A percentile compares a stretch with the other conserved stretches of the same genome.
Conservation (phyloP, 768 basidiomycete genomes). For the Galerina sulciceps region DNA sequence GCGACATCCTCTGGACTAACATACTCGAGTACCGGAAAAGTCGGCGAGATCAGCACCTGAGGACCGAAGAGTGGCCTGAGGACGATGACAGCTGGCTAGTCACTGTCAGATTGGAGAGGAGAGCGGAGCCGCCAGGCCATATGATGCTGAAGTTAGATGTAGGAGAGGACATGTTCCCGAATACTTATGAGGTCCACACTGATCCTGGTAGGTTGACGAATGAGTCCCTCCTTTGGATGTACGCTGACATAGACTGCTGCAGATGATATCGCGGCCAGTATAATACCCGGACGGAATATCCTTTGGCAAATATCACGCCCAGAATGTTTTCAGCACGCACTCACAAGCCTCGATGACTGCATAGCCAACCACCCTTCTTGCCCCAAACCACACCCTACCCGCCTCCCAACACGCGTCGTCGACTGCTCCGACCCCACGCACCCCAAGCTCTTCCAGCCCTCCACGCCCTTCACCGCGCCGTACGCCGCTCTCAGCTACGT, state of each 20-base stretch:
- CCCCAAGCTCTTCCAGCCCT: background rate
- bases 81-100: background rate
- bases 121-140: background rate
- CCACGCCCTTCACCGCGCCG: background rate
- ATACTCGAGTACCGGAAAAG: slow-evolving; percentile 1
- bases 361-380: background rate
- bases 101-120: background rate
- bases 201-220: background rate
- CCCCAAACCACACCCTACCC: background rate
- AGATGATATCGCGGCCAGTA: background rate
- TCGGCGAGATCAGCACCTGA: background rate
- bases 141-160: background rate
- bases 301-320: background rate
- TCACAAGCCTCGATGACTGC: background rate
- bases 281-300: background rate
- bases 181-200: background rate
- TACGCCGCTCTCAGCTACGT: background rate
- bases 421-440: background rate
- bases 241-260: background rate
- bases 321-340: background rate
- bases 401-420: slow-evolving; percentile 1
- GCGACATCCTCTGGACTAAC: background rate
- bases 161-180: background rate
- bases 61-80: background rate
- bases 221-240: too few species aligned